phyloP scores from a whole-genome alignment of 2,329 filamentous ascomycete genomes.

The Calonectria hongkongensis region DNA sequence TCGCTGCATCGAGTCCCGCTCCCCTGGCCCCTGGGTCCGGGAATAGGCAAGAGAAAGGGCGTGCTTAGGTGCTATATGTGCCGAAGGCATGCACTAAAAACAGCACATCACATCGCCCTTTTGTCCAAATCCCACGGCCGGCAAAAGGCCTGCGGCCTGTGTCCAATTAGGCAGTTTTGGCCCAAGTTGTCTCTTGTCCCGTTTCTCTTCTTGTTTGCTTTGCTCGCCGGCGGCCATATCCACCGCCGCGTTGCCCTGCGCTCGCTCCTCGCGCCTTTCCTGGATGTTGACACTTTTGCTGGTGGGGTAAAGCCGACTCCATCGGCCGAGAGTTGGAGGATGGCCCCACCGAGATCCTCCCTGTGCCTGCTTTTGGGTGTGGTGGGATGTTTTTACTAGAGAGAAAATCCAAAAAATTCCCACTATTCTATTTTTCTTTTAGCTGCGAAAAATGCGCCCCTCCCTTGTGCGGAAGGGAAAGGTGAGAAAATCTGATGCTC shows the following conservation, averaged over 20 bases:
- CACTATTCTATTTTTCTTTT: neutral
- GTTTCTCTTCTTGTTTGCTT: neutral
- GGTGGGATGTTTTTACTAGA: constrained; percentile 22
- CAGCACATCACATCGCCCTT: neutral
- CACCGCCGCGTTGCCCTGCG: neutral
- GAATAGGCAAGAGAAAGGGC: neutral
- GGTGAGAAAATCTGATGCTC: constrained; percentile 22
- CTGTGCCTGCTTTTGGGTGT: constrained; percentile 4
- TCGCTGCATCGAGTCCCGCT: constrained; percentile 15
- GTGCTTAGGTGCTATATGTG: neutral
- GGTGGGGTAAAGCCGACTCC: constrained; percentile 41
- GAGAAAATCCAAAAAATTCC: neutral
- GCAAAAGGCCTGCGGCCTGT: constrained; percentile 19
- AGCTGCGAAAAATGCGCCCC: neutral
- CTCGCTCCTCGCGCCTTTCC: constrained; percentile 9
- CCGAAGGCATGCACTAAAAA: constrained; percentile 6
- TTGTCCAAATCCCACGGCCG: neutral
- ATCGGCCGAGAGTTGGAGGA: constrained; percentile 51
- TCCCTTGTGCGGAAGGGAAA: neutral
- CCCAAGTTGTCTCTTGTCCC: constrained; percentile 17
- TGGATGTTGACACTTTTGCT: constrained; percentile 13
- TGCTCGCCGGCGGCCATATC: constrained; percentile 22
- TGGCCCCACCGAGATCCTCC: constrained; percentile 25
- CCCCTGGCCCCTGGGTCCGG: constrained; percentile 23
- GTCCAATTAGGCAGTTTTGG: constrained; percentile 4